Percentiles rank a stretch among this genome's conserved stretches.
Conservation (phyloP, 169 alveolate species). For the Ophryocystis elektroscirrha region DNA sequence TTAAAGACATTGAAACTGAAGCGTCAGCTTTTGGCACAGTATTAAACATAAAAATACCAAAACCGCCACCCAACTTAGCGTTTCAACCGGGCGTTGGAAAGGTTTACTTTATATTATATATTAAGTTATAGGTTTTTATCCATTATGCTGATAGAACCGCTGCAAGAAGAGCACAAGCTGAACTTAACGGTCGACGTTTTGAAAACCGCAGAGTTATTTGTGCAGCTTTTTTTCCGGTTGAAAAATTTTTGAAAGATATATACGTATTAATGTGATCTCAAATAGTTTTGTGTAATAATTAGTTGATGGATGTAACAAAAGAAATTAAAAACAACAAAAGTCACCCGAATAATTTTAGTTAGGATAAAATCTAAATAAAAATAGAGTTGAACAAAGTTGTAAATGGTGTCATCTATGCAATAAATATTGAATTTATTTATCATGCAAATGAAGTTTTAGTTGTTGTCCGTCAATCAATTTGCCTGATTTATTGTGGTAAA, state of each 20-base stretch:
- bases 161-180: constrained; percentile 54
- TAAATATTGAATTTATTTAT: too few relatives aligned
- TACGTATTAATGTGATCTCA: constrained; percentile 46
- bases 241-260: constrained; percentile 35
- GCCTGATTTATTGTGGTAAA: too few relatives aligned
- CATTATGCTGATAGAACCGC: constrained; percentile 38
- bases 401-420: too few relatives aligned
- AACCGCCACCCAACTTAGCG: constrained; percentile 43
- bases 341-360: too few relatives aligned
- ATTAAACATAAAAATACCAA: constrained; percentile 48
- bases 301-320: too few relatives aligned
- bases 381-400: too few relatives aligned
- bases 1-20: constrained; percentile 42
- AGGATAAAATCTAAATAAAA: too few relatives aligned
- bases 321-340: too few relatives aligned
- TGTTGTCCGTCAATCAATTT: too few relatives aligned
- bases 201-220: constrained; percentile 54
- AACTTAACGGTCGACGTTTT: constrained; percentile 53
- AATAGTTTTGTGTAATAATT: too few relatives aligned
- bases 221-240: constrained; percentile 59
- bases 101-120: constrained; percentile 5
- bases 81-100: constrained; percentile 34
- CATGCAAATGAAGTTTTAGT: too few relatives aligned
- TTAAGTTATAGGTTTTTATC: constrained; percentile 35
- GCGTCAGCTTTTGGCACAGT: constrained; percentile 54